Evolutionary conservation across 176 grass and related monocot species (phyloP), one percentile per base, ranked within the genome.

Genomic region (Hyparrhenia diplandra): DNA sequence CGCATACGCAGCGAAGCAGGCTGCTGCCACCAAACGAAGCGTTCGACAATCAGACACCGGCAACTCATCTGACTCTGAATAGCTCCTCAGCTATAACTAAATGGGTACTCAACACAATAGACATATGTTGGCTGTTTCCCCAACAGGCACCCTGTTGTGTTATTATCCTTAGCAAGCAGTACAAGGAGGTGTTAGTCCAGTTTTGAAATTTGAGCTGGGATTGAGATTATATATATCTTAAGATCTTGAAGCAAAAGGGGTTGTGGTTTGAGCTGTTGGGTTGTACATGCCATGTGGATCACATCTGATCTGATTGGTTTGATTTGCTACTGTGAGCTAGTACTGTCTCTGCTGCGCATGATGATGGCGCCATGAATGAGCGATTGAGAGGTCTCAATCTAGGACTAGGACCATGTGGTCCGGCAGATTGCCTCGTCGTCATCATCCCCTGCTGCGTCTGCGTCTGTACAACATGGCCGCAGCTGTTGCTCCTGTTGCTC

Each of bases 41-140:
- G 83, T 95, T 58, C 80, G 85, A 18, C 92, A 91, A 80, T 95
- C 92, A 24, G 90, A 63, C 76, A 78, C 85, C 1, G 80, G 88
- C 64, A 25, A 95, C 57, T 90, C 74, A 27, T 94, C 95, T 17
- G 96, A 99, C 72, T 99, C 96, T 20, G 96, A 95, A 13, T 94
- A 94, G 79, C 78, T n/a, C n/a, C n/a, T n/a, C n/a, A 94, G 79
- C 78, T 80, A 13, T 9, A 36, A 18, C 25, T 64, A 23, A 45
- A 34, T 16, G 71, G 24, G 60, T 32, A 36, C 62, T 37, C 45
- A 43, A n/a, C 5, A 3, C 41, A 61, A n/a, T 40, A 7, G 67
- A 69, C 60, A 54, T 25, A 25, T 62, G 36, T 55, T 76, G 49
- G 52, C 72, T 67, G n/a, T 35, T 65, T 40, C 18, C 34, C 64